A percentile compares a stretch with the other conserved stretches of the same genome.
Conservation (phyloP, 23 red algal genomes). For the Gracilaria domingensis region DNA sequence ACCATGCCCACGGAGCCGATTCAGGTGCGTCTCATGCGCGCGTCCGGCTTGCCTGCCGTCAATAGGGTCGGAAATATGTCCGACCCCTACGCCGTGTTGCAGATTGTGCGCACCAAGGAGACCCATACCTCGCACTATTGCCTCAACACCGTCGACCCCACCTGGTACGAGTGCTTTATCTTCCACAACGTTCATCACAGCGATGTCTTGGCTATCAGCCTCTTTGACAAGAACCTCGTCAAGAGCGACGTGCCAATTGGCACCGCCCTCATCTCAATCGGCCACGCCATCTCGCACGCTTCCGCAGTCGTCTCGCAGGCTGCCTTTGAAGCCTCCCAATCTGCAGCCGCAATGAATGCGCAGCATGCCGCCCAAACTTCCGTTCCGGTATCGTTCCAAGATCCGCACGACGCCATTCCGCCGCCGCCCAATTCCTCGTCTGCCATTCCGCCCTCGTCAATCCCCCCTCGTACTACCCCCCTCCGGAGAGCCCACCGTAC, state of each 20-base stretch:
- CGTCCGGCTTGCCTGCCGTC: slow-evolving; percentile 40
- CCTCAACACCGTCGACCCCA: slow-evolving; percentile 64
- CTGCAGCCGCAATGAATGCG: neutral
- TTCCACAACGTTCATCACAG: slow-evolving; percentile 38
- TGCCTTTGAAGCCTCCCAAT: slow-evolving; percentile 4
- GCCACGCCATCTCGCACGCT: slow-evolving; percentile 44
- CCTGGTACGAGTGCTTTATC: slow-evolving; percentile 52
- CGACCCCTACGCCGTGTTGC: slow-evolving; percentile 58
- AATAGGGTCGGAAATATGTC: slow-evolving; percentile 36
- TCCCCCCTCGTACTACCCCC: slow-evolving; percentile 15
- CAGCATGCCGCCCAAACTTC: neutral
- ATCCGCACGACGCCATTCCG: neutral
- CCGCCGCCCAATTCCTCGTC: slow-evolving; percentile 1
- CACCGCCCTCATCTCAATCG: slow-evolving; percentile 48
- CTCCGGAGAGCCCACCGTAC: neutral
- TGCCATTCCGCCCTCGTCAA: slow-evolving; percentile 10
- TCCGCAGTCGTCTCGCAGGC: slow-evolving; percentile 29
- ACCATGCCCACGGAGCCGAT: slow-evolving; percentile 19
- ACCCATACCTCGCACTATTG: slow-evolving; percentile 20
- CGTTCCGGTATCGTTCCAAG: neutral
- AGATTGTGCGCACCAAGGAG: slow-evolving; percentile 42
- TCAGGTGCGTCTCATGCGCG: slow-evolving; percentile 66
- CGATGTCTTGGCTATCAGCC: slow-evolving; percentile 50
- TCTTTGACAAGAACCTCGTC: slow-evolving; percentile 49
- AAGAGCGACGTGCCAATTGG: slow-evolving; percentile 42